These are phyloP conservation scores for Talaromyces marneffei DNA, from an alignment of 2,329 filamentous ascomycete species.

Conservation along the genomic window DNA sequence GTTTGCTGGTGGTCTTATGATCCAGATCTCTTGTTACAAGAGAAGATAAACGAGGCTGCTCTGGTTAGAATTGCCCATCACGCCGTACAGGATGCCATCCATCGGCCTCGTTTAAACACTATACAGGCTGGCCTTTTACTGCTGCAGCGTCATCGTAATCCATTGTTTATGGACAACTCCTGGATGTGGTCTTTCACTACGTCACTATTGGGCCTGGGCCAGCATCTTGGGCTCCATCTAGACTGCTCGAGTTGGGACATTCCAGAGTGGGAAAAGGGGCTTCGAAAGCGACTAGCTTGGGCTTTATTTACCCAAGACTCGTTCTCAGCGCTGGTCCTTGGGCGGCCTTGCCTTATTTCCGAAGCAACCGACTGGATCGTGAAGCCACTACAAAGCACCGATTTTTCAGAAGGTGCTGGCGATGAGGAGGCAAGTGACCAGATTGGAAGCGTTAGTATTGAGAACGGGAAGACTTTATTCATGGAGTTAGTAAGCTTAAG, in stretches of 20 bases:
- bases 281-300: constrained; percentile 59
- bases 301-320: constrained; percentile 60
- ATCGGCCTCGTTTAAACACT: constrained; percentile 51
- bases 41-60: constrained; percentile 19
- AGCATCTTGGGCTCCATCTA: constrained; percentile 55
- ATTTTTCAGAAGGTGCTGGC: constrained; percentile 9
- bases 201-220: constrained; percentile 52
- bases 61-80: constrained; percentile 38
- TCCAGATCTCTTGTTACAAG: constrained; percentile 19
- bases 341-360: constrained; percentile 8
- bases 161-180: constrained; percentile 38
- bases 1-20: constrained; percentile 76
- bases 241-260: constrained; percentile 60
- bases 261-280: constrained; percentile 57
- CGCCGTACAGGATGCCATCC: constrained; percentile 46
- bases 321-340: constrained; percentile 9
- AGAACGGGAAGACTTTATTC: constrained; percentile 8
- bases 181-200: constrained; percentile 44
- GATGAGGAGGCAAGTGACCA: constrained; percentile 8
- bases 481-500: constrained; percentile 5
- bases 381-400: constrained; percentile 2
- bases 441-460: constrained; percentile 11
- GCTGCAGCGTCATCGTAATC: constrained; percentile 37
- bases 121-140: constrained; percentile 52
- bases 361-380: constrained; percentile 9